Base-by-base conservation (phyloP, 139 green algal genomes). In the Ettlia oleoabundans region DNA sequence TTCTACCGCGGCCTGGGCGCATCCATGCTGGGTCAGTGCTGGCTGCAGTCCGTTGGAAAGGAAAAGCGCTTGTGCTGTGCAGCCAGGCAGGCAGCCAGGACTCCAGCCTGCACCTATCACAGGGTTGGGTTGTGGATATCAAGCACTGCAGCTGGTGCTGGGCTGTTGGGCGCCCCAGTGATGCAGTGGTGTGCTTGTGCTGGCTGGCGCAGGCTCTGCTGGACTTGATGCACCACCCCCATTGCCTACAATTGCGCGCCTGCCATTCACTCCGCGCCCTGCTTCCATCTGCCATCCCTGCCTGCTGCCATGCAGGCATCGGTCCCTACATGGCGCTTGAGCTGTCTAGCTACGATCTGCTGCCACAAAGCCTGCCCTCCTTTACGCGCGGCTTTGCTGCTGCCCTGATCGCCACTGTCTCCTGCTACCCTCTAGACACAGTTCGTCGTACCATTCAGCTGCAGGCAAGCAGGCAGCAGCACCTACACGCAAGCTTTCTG, bases 271-370 rank as follows among this genome's bases (percentile, higher is more conserved):
- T n/a, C 69, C 41, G 42, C 26, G 28, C 8, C 42, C 2, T 2
- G n/a, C 47, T 1, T 26, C 47, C 51, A n/a, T 51, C 30, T n/a
- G 4, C 19, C 71, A 13, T 69, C 26, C 8, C 22, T 76, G 55
- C 41, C 2, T 18, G 15, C 41, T 24, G 1, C 43, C 51, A 30
- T 78, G 66, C 85, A 88, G 89, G 91, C 83, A 96, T 96, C 65
- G 90, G 92, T 0, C 93, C 93, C 19, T 97, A 97, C 86, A 95
- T 95, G 91, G 93, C 91, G 3, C 64, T 97, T 2, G 93, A 97
- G 81, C 86, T 96, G 37, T 86, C 87, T 2, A 76, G 85, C 47
- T 95, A 90, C 73, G 92, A 96, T 83, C 67, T 93, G 4, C 84
- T 94, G 42, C 92, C 87, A 32, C 87, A 92, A 52, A 66, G 91